Evolutionary conservation across 768 basidiomycete species (phyloP).

Genomic region (Hypholoma sublateritium): DNA sequence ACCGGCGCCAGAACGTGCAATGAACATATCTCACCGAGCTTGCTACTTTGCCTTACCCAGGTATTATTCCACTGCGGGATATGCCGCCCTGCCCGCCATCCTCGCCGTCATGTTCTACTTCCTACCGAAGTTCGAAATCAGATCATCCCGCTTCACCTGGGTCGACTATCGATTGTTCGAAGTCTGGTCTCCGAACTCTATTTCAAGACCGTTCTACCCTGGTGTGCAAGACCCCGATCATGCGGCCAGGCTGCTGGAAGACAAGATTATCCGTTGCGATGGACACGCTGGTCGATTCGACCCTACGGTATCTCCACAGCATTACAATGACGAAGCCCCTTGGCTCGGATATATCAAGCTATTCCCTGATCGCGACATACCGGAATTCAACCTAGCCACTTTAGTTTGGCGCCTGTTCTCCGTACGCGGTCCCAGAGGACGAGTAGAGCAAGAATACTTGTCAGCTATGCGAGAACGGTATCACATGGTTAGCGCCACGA

Average conservation of each 20-base stretch:
- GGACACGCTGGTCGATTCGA: slow-evolving; percentile 16
- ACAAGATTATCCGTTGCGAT: slow-evolving; percentile 2
- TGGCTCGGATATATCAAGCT: slow-evolving; percentile 7
- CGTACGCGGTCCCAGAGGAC: too few relatives aligned
- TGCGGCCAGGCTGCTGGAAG: not conserved
- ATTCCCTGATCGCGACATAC: fast-evolving
- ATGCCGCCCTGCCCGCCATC: not conserved
- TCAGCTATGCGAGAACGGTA: not conserved
- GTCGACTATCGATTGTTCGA: not conserved
- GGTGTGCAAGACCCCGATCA: not conserved
- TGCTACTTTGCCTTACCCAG: not conserved
- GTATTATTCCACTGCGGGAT: not conserved
- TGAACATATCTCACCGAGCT: not conserved
- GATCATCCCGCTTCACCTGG: not conserved
- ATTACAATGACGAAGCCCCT: not conserved
- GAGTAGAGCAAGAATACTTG: not conserved
- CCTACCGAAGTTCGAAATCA: not conserved
- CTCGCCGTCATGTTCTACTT: not conserved
- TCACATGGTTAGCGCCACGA: too few relatives aligned
- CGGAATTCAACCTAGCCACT: not conserved
- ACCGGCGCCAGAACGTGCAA: not conserved
- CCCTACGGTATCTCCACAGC: slow-evolving; percentile 10
- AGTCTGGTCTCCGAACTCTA: slow-evolving; percentile 6
- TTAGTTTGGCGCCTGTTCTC: not conserved
- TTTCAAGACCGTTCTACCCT: slow-evolving; percentile 7